Base-by-base conservation (phyloP, 2,329 filamentous ascomycete species). In the Colletotrichum acutatum region DNA sequence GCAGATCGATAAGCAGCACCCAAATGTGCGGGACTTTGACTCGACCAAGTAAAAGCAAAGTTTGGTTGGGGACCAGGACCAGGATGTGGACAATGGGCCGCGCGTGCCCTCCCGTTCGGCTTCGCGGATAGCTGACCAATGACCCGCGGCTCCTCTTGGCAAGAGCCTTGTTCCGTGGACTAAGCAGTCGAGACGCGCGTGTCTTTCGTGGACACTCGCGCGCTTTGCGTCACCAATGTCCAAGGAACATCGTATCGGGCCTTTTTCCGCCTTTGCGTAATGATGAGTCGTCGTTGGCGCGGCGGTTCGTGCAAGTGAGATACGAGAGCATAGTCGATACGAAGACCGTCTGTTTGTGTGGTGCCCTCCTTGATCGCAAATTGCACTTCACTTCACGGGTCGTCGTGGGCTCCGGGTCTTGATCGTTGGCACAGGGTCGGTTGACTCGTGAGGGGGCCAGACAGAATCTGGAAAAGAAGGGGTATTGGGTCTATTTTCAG, bases 141-240 rank as follows among this genome's bases (percentile, higher is more conserved):
- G 34, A 24, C 16, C 34, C 12, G 2, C 11, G 28, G 30, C 5
- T 63, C 2, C 19, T n/a, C 46, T 53, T 9, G 22, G 22, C 9
- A 14, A 7, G 22, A 7, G 3, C 53, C 34, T n/a, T 46, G 11
- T 60, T 30, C 26, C 14, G n/a, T 30, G 63, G 30, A 32, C 11
- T 16, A 9, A 52, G 7, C 14, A 12, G 42, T n/a, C 42, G 32
- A 68, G 64, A 71, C 68, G 64, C 68, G 68, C 34, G 56, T 52
- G 64, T 30, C 22, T 22, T 37, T 52, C 53, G 61, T 66, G 22
- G 53, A 5, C 53, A 16, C 8, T 19, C n/a, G 26, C 49, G 37
- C 37, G n/a, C 7, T 34, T 3, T 53, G 46, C 60, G 60, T 63
- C 46, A 37, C 46, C 46, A 9, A 22, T 26, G n/a, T 11, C 4